These are phyloP conservation scores for Paracoccidioides brasiliensis DNA, from an alignment of 2,329 filamentous ascomycete species.

Conservation along the genomic window DNA sequence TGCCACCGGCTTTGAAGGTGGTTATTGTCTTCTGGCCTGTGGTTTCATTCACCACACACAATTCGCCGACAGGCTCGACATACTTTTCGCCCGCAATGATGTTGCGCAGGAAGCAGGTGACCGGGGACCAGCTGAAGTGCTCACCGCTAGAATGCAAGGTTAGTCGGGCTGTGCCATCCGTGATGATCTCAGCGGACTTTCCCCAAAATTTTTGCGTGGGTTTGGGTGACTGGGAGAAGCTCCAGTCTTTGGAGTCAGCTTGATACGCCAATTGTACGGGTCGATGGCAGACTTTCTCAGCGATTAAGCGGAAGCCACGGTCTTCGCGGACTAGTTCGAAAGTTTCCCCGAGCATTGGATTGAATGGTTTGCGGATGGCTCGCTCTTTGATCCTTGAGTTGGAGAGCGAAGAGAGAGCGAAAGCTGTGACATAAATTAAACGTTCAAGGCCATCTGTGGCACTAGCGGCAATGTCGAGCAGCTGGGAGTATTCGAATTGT, in stretches of 20 bases:
- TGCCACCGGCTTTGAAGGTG: slow-evolving; percentile 87
- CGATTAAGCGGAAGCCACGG: slow-evolving; percentile 76
- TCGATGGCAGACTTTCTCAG: slow-evolving; percentile 88
- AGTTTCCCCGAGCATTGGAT: slow-evolving; percentile 90
- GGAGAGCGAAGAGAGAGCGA: slow-evolving; percentile 79
- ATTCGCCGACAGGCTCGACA: slow-evolving; percentile 81
- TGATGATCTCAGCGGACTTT: slow-evolving; percentile 87
- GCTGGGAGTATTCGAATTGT: slow-evolving; percentile 75
- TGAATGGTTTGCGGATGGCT: slow-evolving; percentile 90
- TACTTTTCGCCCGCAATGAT: slow-evolving; percentile 98
- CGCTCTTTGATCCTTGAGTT: slow-evolving; percentile 74
- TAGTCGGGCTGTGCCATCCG: slow-evolving; percentile 72
- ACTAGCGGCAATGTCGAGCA: slow-evolving; percentile 61
- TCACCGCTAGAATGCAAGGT: slow-evolving; percentile 65
- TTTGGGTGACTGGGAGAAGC: slow-evolving; percentile 70
- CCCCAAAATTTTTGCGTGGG: slow-evolving; percentile 98
- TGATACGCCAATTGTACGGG: slow-evolving; percentile 89
- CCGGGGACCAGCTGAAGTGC: slow-evolving; percentile 74
- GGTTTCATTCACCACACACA: slow-evolving; percentile 74
- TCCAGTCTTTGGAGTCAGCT: slow-evolving; percentile 76
- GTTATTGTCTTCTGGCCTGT: slow-evolving; percentile 72
- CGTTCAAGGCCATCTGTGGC: slow-evolving; percentile 50
- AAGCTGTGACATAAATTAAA: slow-evolving; percentile 73
- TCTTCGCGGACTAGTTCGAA: slow-evolving; percentile 85
- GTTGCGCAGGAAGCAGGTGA: slow-evolving; percentile 85